These are phyloP conservation scores for Calonectria pseudoreteaudii DNA, from an alignment of 2,329 filamentous ascomycete species.

Conservation along the genomic window DNA sequence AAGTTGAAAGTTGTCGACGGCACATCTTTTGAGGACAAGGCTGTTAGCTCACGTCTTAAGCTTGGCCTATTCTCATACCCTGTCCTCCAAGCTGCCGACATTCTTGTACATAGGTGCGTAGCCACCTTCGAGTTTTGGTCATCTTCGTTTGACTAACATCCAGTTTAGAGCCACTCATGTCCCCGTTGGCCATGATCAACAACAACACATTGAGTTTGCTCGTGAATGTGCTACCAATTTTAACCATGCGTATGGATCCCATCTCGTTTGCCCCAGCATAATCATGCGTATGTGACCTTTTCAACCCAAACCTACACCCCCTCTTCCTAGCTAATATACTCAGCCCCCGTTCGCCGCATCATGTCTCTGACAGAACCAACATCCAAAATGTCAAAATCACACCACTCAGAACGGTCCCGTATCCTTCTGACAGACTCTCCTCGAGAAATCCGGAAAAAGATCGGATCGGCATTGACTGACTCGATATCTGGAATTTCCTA, in stretches of 20 bases:
- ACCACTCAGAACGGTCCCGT: conserved; percentile 76
- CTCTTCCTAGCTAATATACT: not conserved
- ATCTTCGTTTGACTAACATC: conserved; percentile 4
- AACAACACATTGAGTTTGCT: conserved; percentile 93
- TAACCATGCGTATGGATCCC: conserved; percentile 79
- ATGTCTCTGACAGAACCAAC: conserved; percentile 87
- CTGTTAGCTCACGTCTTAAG: conserved; percentile 73
- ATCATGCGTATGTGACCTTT: conserved; percentile 70
- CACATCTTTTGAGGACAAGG: conserved; percentile 67
- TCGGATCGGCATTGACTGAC: conserved; percentile 83
- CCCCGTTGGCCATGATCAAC: conserved; percentile 95
- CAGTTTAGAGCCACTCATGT: conserved; percentile 83
- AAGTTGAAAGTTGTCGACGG: conserved; percentile 76
- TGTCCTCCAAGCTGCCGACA: conserved; percentile 93
- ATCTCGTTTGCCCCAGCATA: conserved; percentile 74
- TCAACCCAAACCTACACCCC: no score
- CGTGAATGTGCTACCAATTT: conserved; percentile 89
- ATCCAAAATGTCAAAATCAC: conserved; percentile 96
- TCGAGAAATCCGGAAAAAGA: conserved; percentile 74
- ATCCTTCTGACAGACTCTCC: conserved; percentile 84
- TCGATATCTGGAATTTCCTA: conserved; percentile 75
- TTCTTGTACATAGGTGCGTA: conserved; percentile 81
- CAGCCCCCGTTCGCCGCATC: conserved; percentile 83
- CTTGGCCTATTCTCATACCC: conserved; percentile 96
- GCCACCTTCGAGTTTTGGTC: not conserved